These are phyloP conservation scores for Paradendryphiella salina DNA, from an alignment of 2,329 filamentous ascomycete genomes.

Conservation along the genomic window DNA sequence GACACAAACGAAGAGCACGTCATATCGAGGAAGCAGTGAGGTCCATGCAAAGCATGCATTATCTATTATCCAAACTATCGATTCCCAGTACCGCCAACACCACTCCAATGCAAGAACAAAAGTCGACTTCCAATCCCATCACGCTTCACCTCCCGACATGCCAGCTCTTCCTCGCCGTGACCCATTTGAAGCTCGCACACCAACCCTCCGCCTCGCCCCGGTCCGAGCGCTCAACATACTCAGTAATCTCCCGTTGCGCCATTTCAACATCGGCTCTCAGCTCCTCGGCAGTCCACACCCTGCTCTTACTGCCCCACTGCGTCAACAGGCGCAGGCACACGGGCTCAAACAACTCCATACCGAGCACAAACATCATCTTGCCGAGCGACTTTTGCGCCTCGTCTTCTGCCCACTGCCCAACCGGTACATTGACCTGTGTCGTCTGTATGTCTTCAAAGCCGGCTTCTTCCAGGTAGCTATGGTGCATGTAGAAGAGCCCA, in stretches of 20 bases:
- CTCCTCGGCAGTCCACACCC: slow-evolving; percentile 37
- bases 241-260: slow-evolving; percentile 34
- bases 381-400: slow-evolving; percentile 40
- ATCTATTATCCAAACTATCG: no score
- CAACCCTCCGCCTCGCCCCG: slow-evolving; percentile 35
- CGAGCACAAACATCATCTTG: slow-evolving; percentile 40
- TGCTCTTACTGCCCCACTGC: slow-evolving; percentile 31
- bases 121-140: not conserved
- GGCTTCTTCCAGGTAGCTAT: slow-evolving; percentile 46
- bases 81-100: not conserved
- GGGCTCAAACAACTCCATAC: slow-evolving; percentile 42
- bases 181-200: slow-evolving; percentile 45
- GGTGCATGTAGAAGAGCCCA: slow-evolving; percentile 50
- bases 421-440: slow-evolving; percentile 45
- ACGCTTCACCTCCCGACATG: slow-evolving; percentile 11
- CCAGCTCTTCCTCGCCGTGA: slow-evolving; percentile 39
- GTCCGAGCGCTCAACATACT: slow-evolving; percentile 33
- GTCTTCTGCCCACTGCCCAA: slow-evolving; percentile 40
- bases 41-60: no score
- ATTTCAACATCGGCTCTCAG: slow-evolving; percentile 24
- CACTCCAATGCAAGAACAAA: not conserved
- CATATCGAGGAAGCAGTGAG: no score
- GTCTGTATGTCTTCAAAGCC: slow-evolving; percentile 52
- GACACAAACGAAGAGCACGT: no score
- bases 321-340: slow-evolving; percentile 36